Evolutionary conservation across 1,139 yeast species (phyloP).

Genomic region (Yamadazyma membranifaciens): DNA sequence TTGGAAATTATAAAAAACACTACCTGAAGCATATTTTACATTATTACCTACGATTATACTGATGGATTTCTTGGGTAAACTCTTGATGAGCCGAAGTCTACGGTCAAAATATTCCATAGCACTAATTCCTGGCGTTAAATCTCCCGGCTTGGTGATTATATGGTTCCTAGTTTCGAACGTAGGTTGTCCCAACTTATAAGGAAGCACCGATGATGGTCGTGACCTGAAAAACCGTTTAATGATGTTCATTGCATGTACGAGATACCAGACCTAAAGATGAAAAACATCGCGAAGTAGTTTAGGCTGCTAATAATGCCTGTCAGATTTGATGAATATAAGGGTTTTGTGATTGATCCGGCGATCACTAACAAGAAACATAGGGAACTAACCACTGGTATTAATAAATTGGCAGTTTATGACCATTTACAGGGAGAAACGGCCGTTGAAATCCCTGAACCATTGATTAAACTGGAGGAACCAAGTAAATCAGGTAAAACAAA

Average conservation of each 20-base stretch:
- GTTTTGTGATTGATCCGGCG: constrained; percentile 18
- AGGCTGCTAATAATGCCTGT: constrained; percentile 6
- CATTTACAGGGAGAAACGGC: constrained; percentile 2
- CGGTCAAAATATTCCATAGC: constrained; percentile 80
- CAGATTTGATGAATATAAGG: constrained; percentile 21
- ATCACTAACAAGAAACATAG: constrained; percentile 7
- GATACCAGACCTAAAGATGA: too few species aligned
- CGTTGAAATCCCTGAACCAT: background rate
- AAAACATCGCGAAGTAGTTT: too few species aligned
- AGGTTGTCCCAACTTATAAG: constrained; percentile 74
- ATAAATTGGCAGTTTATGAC: constrained; percentile 28
- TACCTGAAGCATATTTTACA: constrained; percentile 78
- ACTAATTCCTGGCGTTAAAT: constrained; percentile 83
- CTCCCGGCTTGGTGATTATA: constrained; percentile 67
- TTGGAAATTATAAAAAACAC: constrained; percentile 88
- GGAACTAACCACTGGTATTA: constrained; percentile 28
- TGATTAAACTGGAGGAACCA: background rate
- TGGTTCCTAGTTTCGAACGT: constrained; percentile 80
- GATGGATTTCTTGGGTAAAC: constrained; percentile 62
- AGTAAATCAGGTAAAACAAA: constrained; percentile 18
- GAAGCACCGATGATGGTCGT: constrained; percentile 20
- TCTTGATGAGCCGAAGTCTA: constrained; percentile 53
- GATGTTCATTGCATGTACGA: constrained; percentile 1
- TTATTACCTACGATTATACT: constrained; percentile 75
- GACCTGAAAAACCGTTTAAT: constrained; percentile 11